Percentiles rank a stretch among this genome's conserved stretches.
Evolutionary conservation across 1,284 basidiomycete species (phyloP).

Genomic region (Hymenochaete sp.): DNA sequence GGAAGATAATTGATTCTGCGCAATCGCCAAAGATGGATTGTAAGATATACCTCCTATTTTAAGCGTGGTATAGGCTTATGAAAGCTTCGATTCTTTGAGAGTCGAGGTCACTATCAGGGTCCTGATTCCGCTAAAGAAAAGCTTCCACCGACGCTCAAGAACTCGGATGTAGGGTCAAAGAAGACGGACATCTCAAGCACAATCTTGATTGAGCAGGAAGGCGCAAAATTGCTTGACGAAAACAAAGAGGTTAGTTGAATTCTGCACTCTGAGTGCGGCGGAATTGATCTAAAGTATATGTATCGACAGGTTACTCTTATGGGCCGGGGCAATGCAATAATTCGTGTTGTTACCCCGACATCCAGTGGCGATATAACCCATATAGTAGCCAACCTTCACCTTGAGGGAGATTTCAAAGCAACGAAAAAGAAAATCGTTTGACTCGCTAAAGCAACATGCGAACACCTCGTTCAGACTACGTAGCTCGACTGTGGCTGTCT

Average conservation of each 20-base stretch:
- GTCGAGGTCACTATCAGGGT: conserved; percentile 69
- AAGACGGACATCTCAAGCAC: conserved; percentile 74
- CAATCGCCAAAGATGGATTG: conserved; percentile 86
- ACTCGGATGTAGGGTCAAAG: conserved; percentile 87
- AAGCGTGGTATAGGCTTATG: conserved; percentile 12
- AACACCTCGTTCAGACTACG: conserved; percentile 58
- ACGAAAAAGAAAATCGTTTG: conserved; percentile 91
- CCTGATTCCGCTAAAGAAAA: conserved; percentile 56
- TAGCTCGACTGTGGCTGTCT: conserved; percentile 95
- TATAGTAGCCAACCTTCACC: conserved; percentile 79
- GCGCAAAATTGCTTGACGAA: conserved; percentile 79
- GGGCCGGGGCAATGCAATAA: conserved; percentile 99
- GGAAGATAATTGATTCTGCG: conserved; percentile 83
- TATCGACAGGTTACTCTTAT: conserved; percentile 77
- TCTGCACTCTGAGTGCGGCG: not conserved
- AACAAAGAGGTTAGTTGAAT: conserved; percentile 73
- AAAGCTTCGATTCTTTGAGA: conserved; percentile 30
- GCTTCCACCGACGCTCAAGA: conserved; percentile 93
- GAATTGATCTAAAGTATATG: not conserved
- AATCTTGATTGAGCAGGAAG: conserved; percentile 87
- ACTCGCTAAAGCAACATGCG: conserved; percentile 48
- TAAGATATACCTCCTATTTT: conserved; percentile 17
- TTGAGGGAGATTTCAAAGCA: conserved; percentile 96
- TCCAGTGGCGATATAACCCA: conserved; percentile 56
- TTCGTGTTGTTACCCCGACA: conserved; percentile 62